Conservation (phyloP, 805 yeast genomes). For the Wickerhamiella cacticola region DNA sequence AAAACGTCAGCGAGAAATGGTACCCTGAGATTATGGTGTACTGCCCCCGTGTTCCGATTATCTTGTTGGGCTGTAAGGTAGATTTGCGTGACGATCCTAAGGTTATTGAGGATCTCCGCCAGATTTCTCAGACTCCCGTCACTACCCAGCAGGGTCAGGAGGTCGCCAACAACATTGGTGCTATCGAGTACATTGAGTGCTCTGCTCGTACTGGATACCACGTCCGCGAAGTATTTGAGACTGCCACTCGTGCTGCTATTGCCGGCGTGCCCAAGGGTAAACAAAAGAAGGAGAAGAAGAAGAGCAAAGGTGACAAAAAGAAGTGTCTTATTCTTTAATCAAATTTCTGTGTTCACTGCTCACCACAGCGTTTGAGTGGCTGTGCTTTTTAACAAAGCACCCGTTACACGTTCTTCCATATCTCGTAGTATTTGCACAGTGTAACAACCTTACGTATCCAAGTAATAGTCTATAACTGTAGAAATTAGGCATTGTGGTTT, state of each 20-base stretch:
- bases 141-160: conserved; percentile 70
- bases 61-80: conserved; percentile 77
- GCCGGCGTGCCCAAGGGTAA: conserved; percentile 36
- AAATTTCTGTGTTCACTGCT: background rate
- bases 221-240: conserved; percentile 84
- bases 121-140: conserved; percentile 70
- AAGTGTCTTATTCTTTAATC: conserved; percentile 15
- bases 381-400: too few species aligned
- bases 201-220: conserved; percentile 80
- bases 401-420: background rate
- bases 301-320: conserved; percentile 11
- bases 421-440: background rate
- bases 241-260: conserved; percentile 85
- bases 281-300: conserved; percentile 22
- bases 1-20: conserved; percentile 79
- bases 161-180: conserved; percentile 84
- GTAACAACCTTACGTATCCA: background rate
- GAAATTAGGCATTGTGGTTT: background rate
- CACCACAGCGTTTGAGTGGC: too few species aligned
- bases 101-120: conserved; percentile 51
- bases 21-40: conserved; percentile 67
- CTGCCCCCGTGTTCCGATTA: conserved; percentile 69
- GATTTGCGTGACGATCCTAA: conserved; percentile 47
- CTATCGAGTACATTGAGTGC: conserved; percentile 77
- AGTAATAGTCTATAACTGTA: conserved; percentile 1